These are phyloP conservation scores for Westerdykella ornata DNA, from an alignment of 2,329 filamentous ascomycete species.

Conservation along the genomic window DNA sequence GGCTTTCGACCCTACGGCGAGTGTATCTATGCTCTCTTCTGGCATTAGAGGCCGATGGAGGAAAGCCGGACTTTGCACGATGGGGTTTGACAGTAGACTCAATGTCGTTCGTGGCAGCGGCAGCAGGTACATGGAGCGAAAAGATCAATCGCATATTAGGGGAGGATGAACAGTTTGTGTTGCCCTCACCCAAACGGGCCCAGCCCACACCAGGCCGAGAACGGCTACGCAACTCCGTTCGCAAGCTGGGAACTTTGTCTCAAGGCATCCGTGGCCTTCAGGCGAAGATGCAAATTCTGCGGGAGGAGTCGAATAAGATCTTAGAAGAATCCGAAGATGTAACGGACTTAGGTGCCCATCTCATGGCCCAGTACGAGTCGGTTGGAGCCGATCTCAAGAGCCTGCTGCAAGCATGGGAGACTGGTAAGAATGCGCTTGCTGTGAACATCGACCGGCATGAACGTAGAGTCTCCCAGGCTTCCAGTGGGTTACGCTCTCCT, in stretches of 20 bases:
- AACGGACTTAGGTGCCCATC: slow-evolving; percentile 66
- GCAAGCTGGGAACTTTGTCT: slow-evolving; percentile 80
- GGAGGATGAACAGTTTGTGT: slow-evolving; percentile 62
- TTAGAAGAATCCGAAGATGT: slow-evolving; percentile 64
- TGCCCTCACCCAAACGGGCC: slow-evolving; percentile 52
- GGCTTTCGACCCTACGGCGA: slow-evolving; percentile 73
- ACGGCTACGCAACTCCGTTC: slow-evolving; percentile 76
- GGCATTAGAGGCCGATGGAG: slow-evolving; percentile 75
- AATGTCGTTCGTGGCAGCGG: slow-evolving; percentile 58
- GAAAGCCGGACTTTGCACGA: slow-evolving; percentile 65
- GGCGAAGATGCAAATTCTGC: slow-evolving; percentile 85
- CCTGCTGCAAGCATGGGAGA: slow-evolving; percentile 46
- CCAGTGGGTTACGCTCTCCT: slow-evolving; percentile 45
- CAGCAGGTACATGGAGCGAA: slow-evolving; percentile 57
- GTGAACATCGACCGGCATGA: slow-evolving; percentile 76
- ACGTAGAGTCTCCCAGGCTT: slow-evolving; percentile 49
- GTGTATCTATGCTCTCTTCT: slow-evolving; percentile 84
- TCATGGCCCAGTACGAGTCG: slow-evolving; percentile 89
- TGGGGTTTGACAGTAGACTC: slow-evolving; percentile 75
- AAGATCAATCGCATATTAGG: slow-evolving; percentile 63
- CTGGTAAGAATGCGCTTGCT: slow-evolving; percentile 72
- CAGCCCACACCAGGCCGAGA: slow-evolving; percentile 67
- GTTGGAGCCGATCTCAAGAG: slow-evolving; percentile 78
- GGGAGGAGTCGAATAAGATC: slow-evolving; percentile 78
- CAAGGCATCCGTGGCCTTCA: slow-evolving; percentile 87